Base-by-base conservation (phyloP, 2,329 filamentous ascomycete species). In the Colletotrichum sp. region DNA sequence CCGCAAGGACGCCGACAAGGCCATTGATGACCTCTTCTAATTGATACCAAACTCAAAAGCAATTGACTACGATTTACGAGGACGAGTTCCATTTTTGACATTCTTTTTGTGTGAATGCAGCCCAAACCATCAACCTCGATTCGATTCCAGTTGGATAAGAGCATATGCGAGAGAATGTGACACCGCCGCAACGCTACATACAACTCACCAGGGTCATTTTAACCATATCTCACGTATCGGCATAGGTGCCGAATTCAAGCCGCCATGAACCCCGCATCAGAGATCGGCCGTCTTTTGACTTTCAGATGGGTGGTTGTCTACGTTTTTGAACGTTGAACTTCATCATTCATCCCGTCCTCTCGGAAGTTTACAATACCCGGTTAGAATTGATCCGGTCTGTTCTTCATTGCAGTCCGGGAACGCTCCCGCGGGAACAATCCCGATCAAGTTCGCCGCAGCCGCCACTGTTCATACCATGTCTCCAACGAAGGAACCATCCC, bases 1-100 rank as follows among this genome's bases (percentile, higher is more conserved):
- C 82, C 94, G 95, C 82, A 95, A 96, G 81, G 97, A 99, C 83
- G 95, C 96, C 10, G 96, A 98, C 84, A 98, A 98, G 87, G 93
- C 94, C 18, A 94, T 99, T 78, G 92, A 95, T 78, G 96, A 98
- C 84, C 87, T 99, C 76, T 93, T 98, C 80, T 97, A 83, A 60
- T 52, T 55, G 57, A 76, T 69, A 65, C 70, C 74, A 69, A 81
- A 26, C 44, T 36, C 62, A 81, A 71, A 59, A 32, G 68, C 36
- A 74, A 69, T 67, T 49, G 68, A 76, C 63, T 16, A 66, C 9
- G 32, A 76, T 72, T 68, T 18, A 73, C 36, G 30, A 72, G 30
- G 63, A 15, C 3, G 3, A 30, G 34, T 8, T n/a, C 62, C 60
- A 1, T 15, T 64, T 2, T 39, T 10, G 9, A 39, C 13, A 39